These are phyloP conservation scores for Suillus hirtellus DNA, from an alignment of 768 basidiomycete species.

Conservation along the genomic window DNA sequence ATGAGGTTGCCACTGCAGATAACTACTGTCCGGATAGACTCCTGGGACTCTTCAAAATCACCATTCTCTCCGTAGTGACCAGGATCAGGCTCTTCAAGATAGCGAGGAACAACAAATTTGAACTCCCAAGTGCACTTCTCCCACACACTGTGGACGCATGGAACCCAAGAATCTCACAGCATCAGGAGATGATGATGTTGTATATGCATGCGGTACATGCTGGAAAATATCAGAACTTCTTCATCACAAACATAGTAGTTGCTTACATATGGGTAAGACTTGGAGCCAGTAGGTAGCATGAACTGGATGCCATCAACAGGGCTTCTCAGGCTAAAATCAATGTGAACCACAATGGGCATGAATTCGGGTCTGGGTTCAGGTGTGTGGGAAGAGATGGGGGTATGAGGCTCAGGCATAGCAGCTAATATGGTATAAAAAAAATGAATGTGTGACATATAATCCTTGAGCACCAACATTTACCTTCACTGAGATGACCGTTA, in stretches of 20 bases:
- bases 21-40: slow-evolving; percentile 77
- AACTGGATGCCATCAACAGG: slow-evolving; percentile 89
- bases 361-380: slow-evolving; percentile 58
- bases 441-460: slow-evolving; percentile 10
- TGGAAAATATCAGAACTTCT: slow-evolving; percentile 34
- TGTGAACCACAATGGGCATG: slow-evolving; percentile 70
- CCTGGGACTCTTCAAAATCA: slow-evolving; percentile 50
- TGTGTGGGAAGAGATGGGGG: slow-evolving; percentile 45
- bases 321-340: slow-evolving; percentile 79
- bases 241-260: slow-evolving; percentile 10
- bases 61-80: slow-evolving; percentile 39
- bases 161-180: slow-evolving; percentile 97
- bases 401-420: slow-evolving; percentile 83
- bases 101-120: slow-evolving; percentile 89
- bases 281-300: slow-evolving; percentile 60
- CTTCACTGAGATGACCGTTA: slow-evolving; percentile 56
- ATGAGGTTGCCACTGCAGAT: slow-evolving; percentile 93
- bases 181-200: slow-evolving; percentile 83
- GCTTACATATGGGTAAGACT: slow-evolving; percentile 84
- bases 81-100: slow-evolving; percentile 57
- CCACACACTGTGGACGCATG: slow-evolving; percentile 92
- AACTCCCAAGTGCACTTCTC: slow-evolving; percentile 99
- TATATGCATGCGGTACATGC: slow-evolving; percentile 93
- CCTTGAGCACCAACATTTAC: slow-evolving; percentile 35
- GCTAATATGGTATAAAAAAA: slow-evolving; percentile 36